Percentiles rank a stretch among this genome's conserved stretches.
Conservation (phyloP, 2,329 filamentous ascomycete species). For the Cercospora brassicicola region DNA sequence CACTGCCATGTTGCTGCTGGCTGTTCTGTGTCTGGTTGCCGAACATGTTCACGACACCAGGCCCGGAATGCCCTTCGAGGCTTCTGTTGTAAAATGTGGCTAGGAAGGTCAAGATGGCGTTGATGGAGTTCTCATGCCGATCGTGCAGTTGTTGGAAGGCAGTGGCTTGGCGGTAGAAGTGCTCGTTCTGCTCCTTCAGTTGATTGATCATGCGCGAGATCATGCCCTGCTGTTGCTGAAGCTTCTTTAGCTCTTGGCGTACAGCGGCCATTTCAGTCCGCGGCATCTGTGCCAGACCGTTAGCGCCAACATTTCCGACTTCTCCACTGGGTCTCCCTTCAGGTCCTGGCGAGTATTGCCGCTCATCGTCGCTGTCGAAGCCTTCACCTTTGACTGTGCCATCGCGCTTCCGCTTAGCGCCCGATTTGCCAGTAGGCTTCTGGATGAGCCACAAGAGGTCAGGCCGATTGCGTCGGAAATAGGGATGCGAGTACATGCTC, state of each 20-base stretch:
- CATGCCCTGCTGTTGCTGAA: slow-evolving; percentile 81
- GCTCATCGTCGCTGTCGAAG: slow-evolving; percentile 71
- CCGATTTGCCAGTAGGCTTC: slow-evolving; percentile 75
- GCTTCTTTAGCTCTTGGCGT: slow-evolving; percentile 74
- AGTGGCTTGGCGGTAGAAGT: slow-evolving; percentile 82
- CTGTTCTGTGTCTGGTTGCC: slow-evolving; percentile 50
- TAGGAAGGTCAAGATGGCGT: slow-evolving; percentile 95
- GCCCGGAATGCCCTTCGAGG: slow-evolving; percentile 75
- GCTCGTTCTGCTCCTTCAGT: slow-evolving; percentile 80
- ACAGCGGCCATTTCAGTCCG: slow-evolving; percentile 75
- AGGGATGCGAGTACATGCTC: slow-evolving; percentile 96
- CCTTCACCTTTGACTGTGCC: slow-evolving; percentile 62
- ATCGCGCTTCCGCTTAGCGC: slow-evolving; percentile 51
- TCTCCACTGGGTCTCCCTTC: slow-evolving; percentile 30
- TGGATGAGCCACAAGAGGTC: slow-evolving; percentile 95
- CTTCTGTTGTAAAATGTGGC: slow-evolving; percentile 96
- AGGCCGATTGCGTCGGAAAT: slow-evolving; percentile 88
- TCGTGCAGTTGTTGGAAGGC: slow-evolving; percentile 90
- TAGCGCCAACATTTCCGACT: slow-evolving; percentile 42
- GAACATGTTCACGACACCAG: slow-evolving; percentile 83
- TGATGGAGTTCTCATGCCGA: slow-evolving; percentile 97
- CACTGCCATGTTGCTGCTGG: slow-evolving; percentile 55
- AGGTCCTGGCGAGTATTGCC: slow-evolving; percentile 33
- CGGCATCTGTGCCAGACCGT: slow-evolving; percentile 55
- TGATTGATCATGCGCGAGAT: slow-evolving; percentile 81